Evolutionary conservation across 2,329 filamentous ascomycete species (phyloP).

Genomic region (Aspergillus sergii): DNA sequence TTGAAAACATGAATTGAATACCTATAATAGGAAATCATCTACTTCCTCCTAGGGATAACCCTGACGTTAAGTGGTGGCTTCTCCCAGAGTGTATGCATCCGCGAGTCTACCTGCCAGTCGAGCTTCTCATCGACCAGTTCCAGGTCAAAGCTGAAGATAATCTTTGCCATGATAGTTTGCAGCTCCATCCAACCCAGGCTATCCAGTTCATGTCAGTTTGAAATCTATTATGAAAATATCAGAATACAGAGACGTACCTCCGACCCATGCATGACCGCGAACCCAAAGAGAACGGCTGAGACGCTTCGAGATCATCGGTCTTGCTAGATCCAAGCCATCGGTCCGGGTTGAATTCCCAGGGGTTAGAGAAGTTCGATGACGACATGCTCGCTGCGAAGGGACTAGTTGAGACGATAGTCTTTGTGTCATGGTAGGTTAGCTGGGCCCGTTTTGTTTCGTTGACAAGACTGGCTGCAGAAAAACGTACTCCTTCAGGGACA

Average conservation of each 20-base stretch:
- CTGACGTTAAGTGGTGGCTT: not conserved
- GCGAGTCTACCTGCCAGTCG: constrained; percentile 16
- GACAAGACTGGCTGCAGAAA: too few species aligned
- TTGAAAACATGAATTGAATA: too few species aligned
- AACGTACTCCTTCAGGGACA: too few species aligned
- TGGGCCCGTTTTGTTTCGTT: too few species aligned
- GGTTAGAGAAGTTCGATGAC: not conserved
- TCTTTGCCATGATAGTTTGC: constrained; percentile 20
- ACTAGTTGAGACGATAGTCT: not conserved
- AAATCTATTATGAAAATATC: not conserved
- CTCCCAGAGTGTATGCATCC: constrained; percentile 4
- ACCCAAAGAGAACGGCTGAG: not conserved
- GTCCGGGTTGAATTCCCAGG: not conserved
- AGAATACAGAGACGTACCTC: not conserved
- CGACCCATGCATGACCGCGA: not conserved
- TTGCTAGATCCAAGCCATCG: not conserved
- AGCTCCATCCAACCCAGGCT: constrained; percentile 25
- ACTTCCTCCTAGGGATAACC: not conserved
- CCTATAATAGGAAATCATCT: too few species aligned
- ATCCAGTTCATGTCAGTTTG: not conserved
- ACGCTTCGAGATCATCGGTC: not conserved
- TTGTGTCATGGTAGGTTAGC: too few species aligned
- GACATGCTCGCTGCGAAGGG: not conserved
- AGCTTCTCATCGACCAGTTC: constrained; percentile 17
- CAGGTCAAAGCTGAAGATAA: constrained; percentile 29